Base-by-base conservation (phyloP, 768 basidiomycete species). In the Tricholoma sp. region DNA sequence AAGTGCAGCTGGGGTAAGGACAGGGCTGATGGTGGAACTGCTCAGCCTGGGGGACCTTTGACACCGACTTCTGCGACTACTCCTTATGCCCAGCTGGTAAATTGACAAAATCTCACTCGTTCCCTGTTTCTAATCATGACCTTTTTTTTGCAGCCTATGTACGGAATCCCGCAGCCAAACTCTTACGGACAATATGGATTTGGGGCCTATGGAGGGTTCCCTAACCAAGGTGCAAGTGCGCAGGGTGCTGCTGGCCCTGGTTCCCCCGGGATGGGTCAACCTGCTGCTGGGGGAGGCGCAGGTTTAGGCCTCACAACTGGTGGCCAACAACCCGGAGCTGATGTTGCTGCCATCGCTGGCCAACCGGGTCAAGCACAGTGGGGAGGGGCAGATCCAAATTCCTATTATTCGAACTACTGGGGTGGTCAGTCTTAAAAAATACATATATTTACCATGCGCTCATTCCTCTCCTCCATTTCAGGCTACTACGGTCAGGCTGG, bases 1-100 rank as follows among this genome's bases (percentile, higher is more conserved):
- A 98, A 98, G 75, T 96, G 93, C 73, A 94, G 92, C 66, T 99
- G 97, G 97, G 97, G 97, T 56, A 98, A 98, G 73, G 96, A 98
- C 70, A 82, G 92, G 60, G 88, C 85, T 21, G 88, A 89, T 69
- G 89, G 84, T 32, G 82, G 80, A 22, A 75, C 78, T 55, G 77
- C 82, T 22, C 79, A 82, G 55, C 75, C 82, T 50, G 66, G 74
- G 14, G 71, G 66, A 32, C 75, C 76, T 35, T 70, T 89, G 64
- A 87, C 85, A 63, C 88, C 89, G 31, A 76, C 82, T 47, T 71
- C 82, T 22, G 71, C 76, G 34, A 81, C 86, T 50, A 69, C 86
- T 45, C 85, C 89, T 14, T 93, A 93, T 68, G 88, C 83, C 59
- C 87, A 84, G 66, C 81, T 95, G 88, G 92, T 92, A 69, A 55